Conservation (phyloP, 1,284 basidiomycete species). For the Leccinum fallax region DNA sequence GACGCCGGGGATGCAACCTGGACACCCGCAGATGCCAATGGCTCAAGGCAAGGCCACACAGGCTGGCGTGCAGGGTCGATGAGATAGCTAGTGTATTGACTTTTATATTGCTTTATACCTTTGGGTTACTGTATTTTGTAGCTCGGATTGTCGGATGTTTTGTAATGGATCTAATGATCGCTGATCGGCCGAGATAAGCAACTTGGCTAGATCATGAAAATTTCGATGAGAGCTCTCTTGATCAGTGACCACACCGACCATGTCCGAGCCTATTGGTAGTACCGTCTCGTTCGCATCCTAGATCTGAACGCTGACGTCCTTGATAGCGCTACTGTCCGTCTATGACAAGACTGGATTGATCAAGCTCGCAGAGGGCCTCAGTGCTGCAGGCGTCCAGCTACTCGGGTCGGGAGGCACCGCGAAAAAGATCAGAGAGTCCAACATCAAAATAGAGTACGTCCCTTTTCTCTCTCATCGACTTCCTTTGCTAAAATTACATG, state of each 20-base stretch:
- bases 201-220: constrained; percentile 3
- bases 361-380: constrained; percentile 86
- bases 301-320: constrained; percentile 12
- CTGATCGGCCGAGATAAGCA: constrained; percentile 27
- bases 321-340: constrained; percentile 87
- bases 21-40: constrained; percentile 37
- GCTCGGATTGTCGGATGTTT: not conserved
- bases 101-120: constrained; percentile 8
- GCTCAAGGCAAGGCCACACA: constrained; percentile 39
- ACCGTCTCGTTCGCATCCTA: constrained; percentile 2
- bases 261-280: constrained; percentile 33
- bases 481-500: constrained; percentile 11
- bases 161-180: constrained; percentile 7
- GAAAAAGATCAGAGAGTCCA: constrained; percentile 94
- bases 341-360: constrained; percentile 96
- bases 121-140: constrained; percentile 3
- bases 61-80: constrained; percentile 42
- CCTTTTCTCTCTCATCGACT: constrained; percentile 2
- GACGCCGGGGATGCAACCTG: constrained; percentile 31
- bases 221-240: constrained; percentile 9
- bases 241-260: constrained; percentile 20
- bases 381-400: constrained; percentile 82
- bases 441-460: constrained; percentile 86
- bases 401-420: constrained; percentile 97
- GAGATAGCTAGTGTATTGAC: constrained; percentile 12